Evolutionary conservation across 768 basidiomycete genomes (phyloP), one percentile per base, ranked within the genome.

Genomic region (Hortiboletus flavorubellus): DNA sequence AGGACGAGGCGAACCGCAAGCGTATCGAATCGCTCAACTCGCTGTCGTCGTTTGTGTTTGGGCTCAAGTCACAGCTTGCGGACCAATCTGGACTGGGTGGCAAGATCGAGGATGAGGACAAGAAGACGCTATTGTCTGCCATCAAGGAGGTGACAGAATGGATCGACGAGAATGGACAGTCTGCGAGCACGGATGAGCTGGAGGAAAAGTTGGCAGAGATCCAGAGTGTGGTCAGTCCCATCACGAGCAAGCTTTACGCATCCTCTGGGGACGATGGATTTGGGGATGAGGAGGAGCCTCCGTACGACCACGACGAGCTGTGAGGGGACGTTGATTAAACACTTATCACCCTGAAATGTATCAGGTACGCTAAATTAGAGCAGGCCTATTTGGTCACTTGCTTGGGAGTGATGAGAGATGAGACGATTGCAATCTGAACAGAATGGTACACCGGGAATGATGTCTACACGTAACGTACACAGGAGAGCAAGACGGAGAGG

Each of bases 41-140:
- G 23, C 81, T 93, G 44, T 91, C 89, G 15, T 81, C 87, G 43
- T 91, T 86, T 68, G 82, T 95, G 61, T 96, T 87, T 71, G 86
- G 89, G 9, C 82, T 96, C 68, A 93, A 93, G 82, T 83, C 79
- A 35, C 94, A 97, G 68, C 78, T 97, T 37, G 82, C 75, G 48
- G 95, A 98, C 73, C 79, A 86, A 60, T 86, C 94, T 47, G 95
- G 95, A 54, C 83, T 97, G 50, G 95, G 95, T 60, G 91, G 90
- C 64, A 98, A 97, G 74, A 70, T 93, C 55, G 77, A 76, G 55
- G 85, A 86, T 18, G 87, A 86, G 0, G 91, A 93, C 73, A 91
- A 91, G 80, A 87, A 89, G 82, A 84, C 82, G 8, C 81, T 98
- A 58, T 77, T 91, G 50, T 81, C 80, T 21, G 78, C 85, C 37